Percentiles rank a stretch among this genome's conserved stretches.
Conservation (phyloP, 192 early-diverging fungal genomes). For the Neocallimastix lanati region DNA sequence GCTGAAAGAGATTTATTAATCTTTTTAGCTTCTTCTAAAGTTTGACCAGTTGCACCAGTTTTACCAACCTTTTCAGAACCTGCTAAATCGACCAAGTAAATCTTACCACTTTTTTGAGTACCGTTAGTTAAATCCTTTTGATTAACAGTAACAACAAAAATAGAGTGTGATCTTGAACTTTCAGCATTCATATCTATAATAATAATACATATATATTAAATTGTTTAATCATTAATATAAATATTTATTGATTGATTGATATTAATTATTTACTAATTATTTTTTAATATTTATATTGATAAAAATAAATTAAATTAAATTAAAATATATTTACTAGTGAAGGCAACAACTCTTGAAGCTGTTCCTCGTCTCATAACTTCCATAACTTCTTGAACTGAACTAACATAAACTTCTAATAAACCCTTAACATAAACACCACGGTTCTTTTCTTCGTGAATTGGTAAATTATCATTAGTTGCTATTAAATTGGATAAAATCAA, state of each 20-base stretch:
- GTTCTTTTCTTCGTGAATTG: conserved; percentile 91
- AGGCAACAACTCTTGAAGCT: conserved; percentile 66
- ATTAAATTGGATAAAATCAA: background rate
- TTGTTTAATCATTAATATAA: too few relatives aligned
- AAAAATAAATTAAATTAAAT: conserved; percentile 1
- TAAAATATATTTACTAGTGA: conserved; percentile 53
- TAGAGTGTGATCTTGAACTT: conserved; percentile 93
- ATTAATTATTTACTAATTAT: too few relatives aligned
- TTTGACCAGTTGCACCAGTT: conserved; percentile 95
- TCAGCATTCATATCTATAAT: conserved; percentile 98
- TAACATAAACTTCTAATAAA: conserved; percentile 89
- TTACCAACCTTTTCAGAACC: conserved; percentile 97
- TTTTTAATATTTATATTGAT: conserved; percentile 9
- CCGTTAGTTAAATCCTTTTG: conserved; percentile 86
- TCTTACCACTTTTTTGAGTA: conserved; percentile 71
- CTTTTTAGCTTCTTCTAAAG: conserved; percentile 98
- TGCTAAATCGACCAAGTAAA: conserved; percentile 94
- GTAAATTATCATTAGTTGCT: conserved; percentile 75
- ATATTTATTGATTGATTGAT: too few relatives aligned
- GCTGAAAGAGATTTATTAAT: conserved; percentile 98
- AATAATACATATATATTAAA: too few relatives aligned
- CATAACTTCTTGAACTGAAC: conserved; percentile 84
- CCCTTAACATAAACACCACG: conserved; percentile 98
- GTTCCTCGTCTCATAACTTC: conserved; percentile 92
- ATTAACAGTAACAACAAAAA: conserved; percentile 87